Percentiles rank a stretch among this genome's conserved stretches.
Evolutionary conservation across 768 basidiomycete species (phyloP).

Genomic region (Panaeolus papilionaceus): DNA sequence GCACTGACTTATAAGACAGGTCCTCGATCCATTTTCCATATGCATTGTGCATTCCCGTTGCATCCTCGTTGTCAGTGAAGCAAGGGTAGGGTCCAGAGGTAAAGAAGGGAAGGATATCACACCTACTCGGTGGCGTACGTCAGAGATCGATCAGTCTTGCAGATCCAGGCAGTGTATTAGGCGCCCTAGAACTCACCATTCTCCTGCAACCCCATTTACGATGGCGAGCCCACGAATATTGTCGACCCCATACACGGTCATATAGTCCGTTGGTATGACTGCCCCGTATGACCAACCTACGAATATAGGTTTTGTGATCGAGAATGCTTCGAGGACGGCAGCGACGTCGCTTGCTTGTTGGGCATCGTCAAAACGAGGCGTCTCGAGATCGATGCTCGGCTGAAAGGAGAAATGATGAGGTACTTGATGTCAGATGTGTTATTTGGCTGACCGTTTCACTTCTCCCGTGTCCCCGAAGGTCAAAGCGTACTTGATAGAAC

Average conservation of each 20-base stretch:
- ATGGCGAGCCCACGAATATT: conserved; percentile 15
- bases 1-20: conserved; percentile 14
- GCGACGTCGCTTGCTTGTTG: conserved; percentile 18
- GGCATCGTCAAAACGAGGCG: conserved; percentile 15
- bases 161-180: not conserved
- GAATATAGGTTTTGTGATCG: conserved; percentile 6
- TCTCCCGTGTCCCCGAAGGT: conserved; percentile 18
- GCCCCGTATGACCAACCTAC: conserved; percentile 19
- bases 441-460: conserved; percentile 17
- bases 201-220: conserved; percentile 16
- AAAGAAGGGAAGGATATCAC: conserved; percentile 16
- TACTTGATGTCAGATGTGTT: not conserved
- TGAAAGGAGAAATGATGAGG: not conserved
- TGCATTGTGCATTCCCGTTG: conserved; percentile 19
- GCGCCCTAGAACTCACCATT: conserved; percentile 11
- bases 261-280: conserved; percentile 17
- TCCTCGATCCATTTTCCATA: conserved; percentile 13
- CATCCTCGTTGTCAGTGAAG: conserved; percentile 17
- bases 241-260: conserved; percentile 17
- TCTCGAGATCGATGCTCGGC: conserved; percentile 15
- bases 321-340: conserved; percentile 18
- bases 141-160: not conserved
- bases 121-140: not conserved
- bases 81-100: conserved; percentile 14
- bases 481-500: conserved; percentile 20